Evolutionary conservation across 106 monocot genomes (phyloP).

Genomic region (Allium cepa): DNA sequence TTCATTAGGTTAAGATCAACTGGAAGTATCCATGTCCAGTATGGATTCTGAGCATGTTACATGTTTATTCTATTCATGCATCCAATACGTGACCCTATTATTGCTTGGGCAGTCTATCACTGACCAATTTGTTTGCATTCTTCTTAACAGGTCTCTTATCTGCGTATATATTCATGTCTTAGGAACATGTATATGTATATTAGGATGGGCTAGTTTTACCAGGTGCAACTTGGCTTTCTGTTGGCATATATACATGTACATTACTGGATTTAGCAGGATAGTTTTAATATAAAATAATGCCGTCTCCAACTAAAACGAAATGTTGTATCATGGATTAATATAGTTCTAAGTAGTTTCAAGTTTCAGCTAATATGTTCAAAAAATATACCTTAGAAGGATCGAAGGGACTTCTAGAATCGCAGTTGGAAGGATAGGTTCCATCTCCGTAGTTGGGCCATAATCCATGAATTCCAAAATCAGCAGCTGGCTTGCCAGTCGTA

Average conservation of each 20-base stretch:
- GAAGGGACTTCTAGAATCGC: constrained; percentile 23
- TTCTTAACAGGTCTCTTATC: constrained; percentile 22
- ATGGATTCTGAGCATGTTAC: constrained; percentile 51
- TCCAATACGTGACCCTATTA: constrained; percentile 37
- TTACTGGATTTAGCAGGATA: too few species aligned
- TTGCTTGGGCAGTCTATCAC: constrained; percentile 43
- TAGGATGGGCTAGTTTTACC: too few species aligned
- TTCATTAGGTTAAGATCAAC: constrained; percentile 21
- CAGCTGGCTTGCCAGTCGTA: constrained; percentile 19
- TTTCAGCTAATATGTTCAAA: too few species aligned
- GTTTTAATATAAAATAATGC: too few species aligned
- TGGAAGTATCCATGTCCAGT: constrained; percentile 42
- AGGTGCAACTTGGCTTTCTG: too few species aligned
- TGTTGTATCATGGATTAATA: too few species aligned
- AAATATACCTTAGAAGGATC: constrained; percentile 25
- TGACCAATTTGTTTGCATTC: constrained; percentile 35
- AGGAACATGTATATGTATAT: too few species aligned
- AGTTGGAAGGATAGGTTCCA: constrained; percentile 44
- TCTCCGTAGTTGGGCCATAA: constrained; percentile 58
- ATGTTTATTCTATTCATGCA: constrained; percentile 55
- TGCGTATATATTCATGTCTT: not conserved
- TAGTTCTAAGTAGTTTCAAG: too few species aligned
- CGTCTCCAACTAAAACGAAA: too few species aligned
- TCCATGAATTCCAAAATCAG: constrained; percentile 56
- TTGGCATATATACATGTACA: too few species aligned